phyloP scores from a whole-genome alignment of 75 land plant genomes.

The Picea glauca region DNA sequence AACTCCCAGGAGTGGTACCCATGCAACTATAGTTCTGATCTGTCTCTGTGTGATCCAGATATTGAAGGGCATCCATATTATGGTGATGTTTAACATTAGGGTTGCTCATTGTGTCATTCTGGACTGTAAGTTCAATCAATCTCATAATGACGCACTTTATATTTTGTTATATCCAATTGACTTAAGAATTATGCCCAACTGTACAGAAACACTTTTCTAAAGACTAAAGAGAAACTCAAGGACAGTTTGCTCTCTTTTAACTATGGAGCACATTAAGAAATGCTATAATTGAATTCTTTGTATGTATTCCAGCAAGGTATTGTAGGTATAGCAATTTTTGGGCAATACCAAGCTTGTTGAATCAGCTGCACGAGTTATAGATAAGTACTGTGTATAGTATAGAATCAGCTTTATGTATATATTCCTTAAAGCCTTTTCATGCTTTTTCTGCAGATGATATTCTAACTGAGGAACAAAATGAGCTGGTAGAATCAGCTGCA shows the following conservation, averaged over 20 bases:
- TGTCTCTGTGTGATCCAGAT: too few species aligned
- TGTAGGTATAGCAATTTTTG: neutral
- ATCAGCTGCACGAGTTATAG: neutral
- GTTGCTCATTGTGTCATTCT: neutral
- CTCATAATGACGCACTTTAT: neutral
- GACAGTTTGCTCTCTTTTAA: neutral
- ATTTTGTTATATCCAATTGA: neutral
- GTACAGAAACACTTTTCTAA: neutral
- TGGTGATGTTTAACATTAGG: neutral
- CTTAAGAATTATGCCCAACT: neutral
- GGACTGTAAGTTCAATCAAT: neutral
- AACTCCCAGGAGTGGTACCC: too few species aligned
- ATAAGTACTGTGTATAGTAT: neutral
- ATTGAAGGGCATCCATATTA: too few species aligned
- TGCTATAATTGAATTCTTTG: neutral
- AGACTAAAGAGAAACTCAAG: neutral
- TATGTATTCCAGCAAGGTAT: neutral
- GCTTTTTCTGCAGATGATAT: conserved; percentile 38
- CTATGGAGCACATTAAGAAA: neutral
- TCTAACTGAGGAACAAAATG: conserved; percentile 68
- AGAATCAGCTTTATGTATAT: too few species aligned
- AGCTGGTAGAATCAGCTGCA: conserved; percentile 74
- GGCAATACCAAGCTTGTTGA: neutral
- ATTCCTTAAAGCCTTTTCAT: too few species aligned
- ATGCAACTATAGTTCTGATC: too few species aligned